Conservation (phyloP, 169 alveolate genomes). For the Plasmodium inui region DNA sequence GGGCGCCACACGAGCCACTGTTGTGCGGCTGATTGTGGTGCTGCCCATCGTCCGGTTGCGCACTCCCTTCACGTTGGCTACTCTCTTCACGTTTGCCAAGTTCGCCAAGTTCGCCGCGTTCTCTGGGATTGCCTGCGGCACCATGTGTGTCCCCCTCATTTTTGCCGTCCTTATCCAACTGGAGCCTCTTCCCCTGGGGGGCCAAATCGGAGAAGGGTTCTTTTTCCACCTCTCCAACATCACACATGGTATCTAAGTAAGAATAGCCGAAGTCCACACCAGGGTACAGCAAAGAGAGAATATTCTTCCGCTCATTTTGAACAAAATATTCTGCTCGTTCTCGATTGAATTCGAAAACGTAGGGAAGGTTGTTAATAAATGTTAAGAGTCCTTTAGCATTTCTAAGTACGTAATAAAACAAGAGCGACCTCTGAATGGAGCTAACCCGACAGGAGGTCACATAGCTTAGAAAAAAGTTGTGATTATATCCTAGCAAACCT, state of each 20-base stretch:
- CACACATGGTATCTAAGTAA: constrained; percentile 32
- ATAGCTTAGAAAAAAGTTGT: constrained; percentile 4
- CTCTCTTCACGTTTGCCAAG: too few species aligned
- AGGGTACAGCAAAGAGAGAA: constrained; percentile 51
- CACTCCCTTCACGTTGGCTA: neutral
- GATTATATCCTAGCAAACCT: constrained; percentile 51
- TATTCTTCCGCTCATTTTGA: neutral
- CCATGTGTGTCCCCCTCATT: neutral
- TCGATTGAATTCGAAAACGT: constrained; percentile 25
- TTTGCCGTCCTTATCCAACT: neutral
- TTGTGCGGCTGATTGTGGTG: neutral
- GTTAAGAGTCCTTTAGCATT: constrained; percentile 12
- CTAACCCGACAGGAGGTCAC: neutral
- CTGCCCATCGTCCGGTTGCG: neutral
- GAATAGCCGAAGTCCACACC: constrained; percentile 68
- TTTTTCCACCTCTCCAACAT: neutral
- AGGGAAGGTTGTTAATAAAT: constrained; percentile 58
- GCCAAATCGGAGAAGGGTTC: neutral
- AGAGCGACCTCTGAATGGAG: neutral
- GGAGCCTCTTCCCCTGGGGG: neutral
- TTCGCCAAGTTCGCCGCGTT: neutral
- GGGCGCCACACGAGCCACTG: neutral
- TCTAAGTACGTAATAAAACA: constrained; percentile 29
- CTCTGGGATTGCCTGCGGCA: neutral
- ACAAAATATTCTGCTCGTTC: constrained; percentile 14